These are phyloP conservation scores for Cercophora scortea DNA, from an alignment of 495 filamentous ascomycete genomes.

Conservation along the genomic window DNA sequence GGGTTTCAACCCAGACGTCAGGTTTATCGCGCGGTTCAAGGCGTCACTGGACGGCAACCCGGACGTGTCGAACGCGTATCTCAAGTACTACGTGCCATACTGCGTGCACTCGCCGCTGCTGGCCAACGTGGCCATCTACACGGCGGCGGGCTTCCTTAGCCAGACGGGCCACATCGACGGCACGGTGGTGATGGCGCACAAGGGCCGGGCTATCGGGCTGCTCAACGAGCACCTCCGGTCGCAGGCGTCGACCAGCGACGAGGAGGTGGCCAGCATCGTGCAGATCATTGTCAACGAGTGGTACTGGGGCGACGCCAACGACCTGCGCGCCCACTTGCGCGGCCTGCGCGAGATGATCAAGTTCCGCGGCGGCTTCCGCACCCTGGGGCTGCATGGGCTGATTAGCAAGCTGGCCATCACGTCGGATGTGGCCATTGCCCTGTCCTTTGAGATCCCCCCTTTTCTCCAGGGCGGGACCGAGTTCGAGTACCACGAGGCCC, in stretches of 20 bases:
- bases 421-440: constrained; percentile 27
- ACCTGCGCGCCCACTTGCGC: constrained; percentile 22
- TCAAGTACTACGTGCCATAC: constrained; percentile 28
- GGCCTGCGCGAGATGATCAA: constrained; percentile 29
- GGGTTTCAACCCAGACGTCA: constrained; percentile 40
- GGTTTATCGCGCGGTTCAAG: constrained; percentile 47
- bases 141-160: constrained; percentile 30
- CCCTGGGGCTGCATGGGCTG: constrained; percentile 26
- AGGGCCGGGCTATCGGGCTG: constrained; percentile 23
- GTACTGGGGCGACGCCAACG: constrained; percentile 27
- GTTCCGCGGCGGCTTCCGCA: constrained; percentile 25
- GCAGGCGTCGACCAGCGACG: constrained; percentile 22
- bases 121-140: constrained; percentile 26
- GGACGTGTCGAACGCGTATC: constrained; percentile 25
- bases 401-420: constrained; percentile 31
- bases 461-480: constrained; percentile 16
- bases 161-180: constrained; percentile 29
- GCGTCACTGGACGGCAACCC: constrained; percentile 30
- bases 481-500: constrained; percentile 27
- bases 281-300: constrained; percentile 32
- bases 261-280: constrained; percentile 26
- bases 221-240: constrained; percentile 30
- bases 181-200: constrained; percentile 27
- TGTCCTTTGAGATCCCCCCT: constrained; percentile 24
- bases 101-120: constrained; percentile 25